A percentile compares a stretch with the other conserved stretches of the same genome.
Conservation (phyloP, 225 moss, liverwort and hornwort genomes). For the Anthoceros angustus region DNA sequence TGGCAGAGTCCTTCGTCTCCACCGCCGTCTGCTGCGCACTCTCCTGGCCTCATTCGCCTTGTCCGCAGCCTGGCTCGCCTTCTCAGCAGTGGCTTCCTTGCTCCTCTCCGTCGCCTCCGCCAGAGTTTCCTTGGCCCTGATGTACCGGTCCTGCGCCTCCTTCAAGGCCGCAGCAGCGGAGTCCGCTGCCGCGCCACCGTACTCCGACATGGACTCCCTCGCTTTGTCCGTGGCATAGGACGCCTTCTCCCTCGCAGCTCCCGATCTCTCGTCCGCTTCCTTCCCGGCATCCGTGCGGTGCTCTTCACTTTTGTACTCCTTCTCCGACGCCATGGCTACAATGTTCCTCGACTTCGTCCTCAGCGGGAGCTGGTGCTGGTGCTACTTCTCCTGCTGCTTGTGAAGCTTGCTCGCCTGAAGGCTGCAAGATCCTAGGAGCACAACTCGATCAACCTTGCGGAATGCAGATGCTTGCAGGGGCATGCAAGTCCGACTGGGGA, state of each 20-base stretch:
- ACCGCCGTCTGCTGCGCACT: not conserved
- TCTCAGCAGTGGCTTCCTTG: not conserved
- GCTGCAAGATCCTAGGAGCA: too few relatives aligned
- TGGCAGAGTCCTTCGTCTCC: not conserved
- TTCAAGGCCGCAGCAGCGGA: not conserved
- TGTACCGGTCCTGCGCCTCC: conserved; percentile 1
- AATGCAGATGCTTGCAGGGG: too few relatives aligned
- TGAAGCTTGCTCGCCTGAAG: too few relatives aligned
- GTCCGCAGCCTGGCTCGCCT: too few relatives aligned
- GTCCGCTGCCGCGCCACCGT: not conserved
- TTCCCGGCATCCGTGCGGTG: not conserved
- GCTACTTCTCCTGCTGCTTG: too few relatives aligned
- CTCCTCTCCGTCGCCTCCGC: not conserved
- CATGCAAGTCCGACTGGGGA: too few relatives aligned
- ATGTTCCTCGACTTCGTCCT: too few relatives aligned
- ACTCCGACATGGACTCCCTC: not conserved
- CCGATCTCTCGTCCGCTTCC: not conserved
- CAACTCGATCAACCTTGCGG: too few relatives aligned
- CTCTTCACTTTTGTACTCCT: not conserved
- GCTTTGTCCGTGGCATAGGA: not conserved
- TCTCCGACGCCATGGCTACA: not conserved
- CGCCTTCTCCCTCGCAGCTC: not conserved
- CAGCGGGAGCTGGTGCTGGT: too few relatives aligned
- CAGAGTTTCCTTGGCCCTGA: conserved; percentile 2
- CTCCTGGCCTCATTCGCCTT: not conserved